These are phyloP conservation scores for Hymenoscyphus fraxineus DNA, from an alignment of 2,329 filamentous ascomycete species.

Conservation along the genomic window DNA sequence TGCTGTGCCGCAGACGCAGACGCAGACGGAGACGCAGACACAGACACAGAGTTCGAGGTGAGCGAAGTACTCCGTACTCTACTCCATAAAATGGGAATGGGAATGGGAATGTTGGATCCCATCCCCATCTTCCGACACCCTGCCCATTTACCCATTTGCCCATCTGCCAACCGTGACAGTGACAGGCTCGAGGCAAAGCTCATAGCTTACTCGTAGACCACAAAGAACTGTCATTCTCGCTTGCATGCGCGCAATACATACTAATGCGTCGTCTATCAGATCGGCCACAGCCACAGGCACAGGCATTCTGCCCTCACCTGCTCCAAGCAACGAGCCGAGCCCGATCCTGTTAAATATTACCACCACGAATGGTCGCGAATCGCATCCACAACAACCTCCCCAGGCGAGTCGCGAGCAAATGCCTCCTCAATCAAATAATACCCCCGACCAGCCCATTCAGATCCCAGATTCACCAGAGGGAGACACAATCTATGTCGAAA, in stretches of 20 bases:
- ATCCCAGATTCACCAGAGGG: not conserved
- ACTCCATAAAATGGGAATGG: too few relatives aligned
- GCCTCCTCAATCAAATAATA: conserved; percentile 4
- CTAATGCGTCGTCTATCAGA: not conserved
- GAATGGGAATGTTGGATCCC: not conserved
- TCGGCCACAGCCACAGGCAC: conserved; percentile 29
- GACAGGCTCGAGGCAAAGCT: too few relatives aligned
- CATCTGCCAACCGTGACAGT: too few relatives aligned
- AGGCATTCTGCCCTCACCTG: conserved; percentile 56
- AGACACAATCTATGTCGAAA: not conserved
- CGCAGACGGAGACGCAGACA: not conserved
- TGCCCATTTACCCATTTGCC: too few relatives aligned
- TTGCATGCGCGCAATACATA: not conserved
- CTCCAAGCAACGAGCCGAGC: conserved; percentile 58
- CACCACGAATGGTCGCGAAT: conserved; percentile 30
- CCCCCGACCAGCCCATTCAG: not conserved
- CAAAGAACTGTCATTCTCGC: too few relatives aligned
- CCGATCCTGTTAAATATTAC: conserved; percentile 37
- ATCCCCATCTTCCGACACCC: not conserved
- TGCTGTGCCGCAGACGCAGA: not conserved
- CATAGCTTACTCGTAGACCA: too few relatives aligned
- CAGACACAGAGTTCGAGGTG: not conserved
- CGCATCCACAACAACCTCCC: conserved; percentile 12
- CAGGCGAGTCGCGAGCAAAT: conserved; percentile 1
- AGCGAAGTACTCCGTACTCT: not conserved